Base-by-base conservation (phyloP, 192 early-diverging fungal species). In the Rhizophagus clarus region DNA sequence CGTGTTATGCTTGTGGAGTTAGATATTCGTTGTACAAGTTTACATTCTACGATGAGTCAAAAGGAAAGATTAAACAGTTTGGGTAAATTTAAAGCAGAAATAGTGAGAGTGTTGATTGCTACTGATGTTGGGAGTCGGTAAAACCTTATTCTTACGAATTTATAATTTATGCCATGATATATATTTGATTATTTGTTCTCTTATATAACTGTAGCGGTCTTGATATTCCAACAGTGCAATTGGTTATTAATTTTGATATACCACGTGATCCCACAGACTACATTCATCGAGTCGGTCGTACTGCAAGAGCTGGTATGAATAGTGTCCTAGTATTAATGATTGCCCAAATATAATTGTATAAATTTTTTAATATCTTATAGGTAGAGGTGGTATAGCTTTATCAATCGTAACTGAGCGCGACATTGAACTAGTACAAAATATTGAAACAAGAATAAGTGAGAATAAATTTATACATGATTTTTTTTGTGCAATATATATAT, bases 251-350 rank as follows among this genome's bases (percentile, higher is more conserved):
- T 79, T 97, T 94, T 85, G 96, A 99, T 82, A 90, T 99, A 26
- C 97, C 98, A 11, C 90, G 94, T 8, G 95, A 97, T 83, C 93
- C 97, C 9, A 95, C 96, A 60, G 97, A 97, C 82, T 99, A 99
- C 76, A 95, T 99, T 75, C 98, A 99, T 83, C 89, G 98, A 40
- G 96, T 99, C 7, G 98, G 98, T 69, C 94, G 98, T 86, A 99
- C 98, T 8, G 98, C 98, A 20, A 91, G 98, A 87, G 98, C 98
- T 1, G 97, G 98, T 14, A 37, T 42, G 31, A 11, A 42, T 7
- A 42, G 26, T 56, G n/a, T 7, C 5, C 17, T 7, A 56, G 15
- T 22, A 56, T 22, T 22, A 7, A 56, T 22, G 17, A 22, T 4
- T 56, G 3, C 5, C 51, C 15, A 56, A 56, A 20, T 56, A 20